Evolutionary conservation across 139 green algal genomes (phyloP).

Genomic region (Gonium pectorale): DNA sequence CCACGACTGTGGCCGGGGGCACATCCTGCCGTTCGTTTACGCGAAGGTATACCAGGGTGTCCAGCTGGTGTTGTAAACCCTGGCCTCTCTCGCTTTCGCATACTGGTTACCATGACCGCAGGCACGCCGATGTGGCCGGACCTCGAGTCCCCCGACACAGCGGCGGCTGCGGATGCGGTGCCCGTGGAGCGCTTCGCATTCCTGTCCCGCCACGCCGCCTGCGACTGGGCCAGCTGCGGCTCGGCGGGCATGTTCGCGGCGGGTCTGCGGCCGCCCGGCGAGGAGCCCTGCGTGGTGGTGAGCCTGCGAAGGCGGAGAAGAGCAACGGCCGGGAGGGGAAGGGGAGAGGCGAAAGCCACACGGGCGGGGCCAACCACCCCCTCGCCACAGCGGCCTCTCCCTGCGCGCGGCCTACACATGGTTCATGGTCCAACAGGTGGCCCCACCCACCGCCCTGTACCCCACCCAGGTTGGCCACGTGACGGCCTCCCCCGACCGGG

Average conservation of each 20-base stretch:
- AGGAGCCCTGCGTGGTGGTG: slow-evolving; percentile 39
- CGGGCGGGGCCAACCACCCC: background rate
- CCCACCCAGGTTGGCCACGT: slow-evolving; percentile 11
- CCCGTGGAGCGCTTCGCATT: background rate
- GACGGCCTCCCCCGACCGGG: background rate
- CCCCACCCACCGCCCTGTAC: too few species aligned
- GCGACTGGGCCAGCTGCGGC: slow-evolving; percentile 31
- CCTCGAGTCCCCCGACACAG: background rate
- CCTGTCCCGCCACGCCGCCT: slow-evolving; percentile 11
- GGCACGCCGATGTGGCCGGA: slow-evolving; percentile 24
- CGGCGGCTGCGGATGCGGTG: background rate
- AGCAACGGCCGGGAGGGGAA: background rate
- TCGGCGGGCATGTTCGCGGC: slow-evolving; percentile 10
- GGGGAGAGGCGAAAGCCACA: background rate
- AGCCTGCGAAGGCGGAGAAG: background rate
- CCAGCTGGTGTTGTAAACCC: too few species aligned
- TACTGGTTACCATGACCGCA: too few species aligned
- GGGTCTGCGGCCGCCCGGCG: background rate
- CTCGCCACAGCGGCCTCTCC: too few species aligned
- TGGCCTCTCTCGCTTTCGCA: too few species aligned
- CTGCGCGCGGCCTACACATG: too few species aligned
- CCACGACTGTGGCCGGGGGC: too few species aligned
- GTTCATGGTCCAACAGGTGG: too few species aligned
- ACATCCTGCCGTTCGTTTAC: too few species aligned
- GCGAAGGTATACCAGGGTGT: too few species aligned